These are phyloP conservation scores for Leishmania mexicana DNA, from an alignment of 208 protist genomes.

Conservation along the genomic window DNA sequence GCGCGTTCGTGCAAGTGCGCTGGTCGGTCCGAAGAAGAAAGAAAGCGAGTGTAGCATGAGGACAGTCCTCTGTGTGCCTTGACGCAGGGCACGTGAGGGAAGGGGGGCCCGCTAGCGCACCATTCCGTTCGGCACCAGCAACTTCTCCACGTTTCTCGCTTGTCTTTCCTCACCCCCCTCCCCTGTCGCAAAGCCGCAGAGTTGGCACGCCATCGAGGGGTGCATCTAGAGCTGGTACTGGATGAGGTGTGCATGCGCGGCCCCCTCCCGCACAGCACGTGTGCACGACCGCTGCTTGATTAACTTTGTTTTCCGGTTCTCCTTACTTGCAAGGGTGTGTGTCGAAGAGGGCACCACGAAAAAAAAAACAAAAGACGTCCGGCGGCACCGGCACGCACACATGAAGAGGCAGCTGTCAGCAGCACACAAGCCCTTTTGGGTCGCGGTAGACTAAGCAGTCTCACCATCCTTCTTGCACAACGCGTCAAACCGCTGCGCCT, in stretches of 20 bases:
- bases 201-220: neutral
- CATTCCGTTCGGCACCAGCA: neutral
- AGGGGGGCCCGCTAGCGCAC: neutral
- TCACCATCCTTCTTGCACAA: conserved; percentile 6
- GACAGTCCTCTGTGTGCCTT: neutral
- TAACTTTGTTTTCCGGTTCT: neutral
- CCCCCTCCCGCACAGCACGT: neutral
- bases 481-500: conserved; percentile 41
- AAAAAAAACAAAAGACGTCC: neutral
- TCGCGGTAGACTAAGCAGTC: neutral
- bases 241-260: neutral
- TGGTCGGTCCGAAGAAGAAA: neutral
- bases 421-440: neutral
- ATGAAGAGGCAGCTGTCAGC: neutral
- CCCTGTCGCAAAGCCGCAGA: neutral
- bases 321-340: neutral
- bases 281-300: neutral
- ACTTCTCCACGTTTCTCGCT: neutral
- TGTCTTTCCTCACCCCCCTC: neutral
- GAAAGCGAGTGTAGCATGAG: neutral
- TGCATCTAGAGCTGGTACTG: neutral
- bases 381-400: neutral
- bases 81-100: neutral
- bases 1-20: neutral
- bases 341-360: neutral